Evolutionary conservation across 495 filamentous ascomycete species (phyloP).

Genomic region (Trichoderma asperelloides): DNA sequence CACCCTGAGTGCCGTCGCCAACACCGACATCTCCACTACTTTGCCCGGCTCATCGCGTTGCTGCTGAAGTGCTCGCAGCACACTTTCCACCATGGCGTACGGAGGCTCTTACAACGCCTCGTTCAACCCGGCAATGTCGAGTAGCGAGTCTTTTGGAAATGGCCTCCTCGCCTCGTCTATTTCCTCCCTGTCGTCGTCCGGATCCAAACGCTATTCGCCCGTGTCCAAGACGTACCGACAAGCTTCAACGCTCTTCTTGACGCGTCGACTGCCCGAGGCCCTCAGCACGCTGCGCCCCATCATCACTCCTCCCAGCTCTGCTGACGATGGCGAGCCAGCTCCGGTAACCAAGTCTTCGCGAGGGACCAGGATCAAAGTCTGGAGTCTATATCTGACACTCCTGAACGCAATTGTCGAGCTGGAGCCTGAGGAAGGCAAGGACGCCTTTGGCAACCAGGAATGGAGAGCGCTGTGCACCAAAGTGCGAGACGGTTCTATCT

Average conservation of each 20-base stretch:
- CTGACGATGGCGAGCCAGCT: constrained; percentile 40
- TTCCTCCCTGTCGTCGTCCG: constrained; percentile 36
- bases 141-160: constrained; percentile 15
- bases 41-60: not conserved
- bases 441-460: constrained; percentile 68
- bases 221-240: constrained; percentile 82
- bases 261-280: constrained; percentile 82
- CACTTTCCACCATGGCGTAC: constrained; percentile 24
- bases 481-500: constrained; percentile 76
- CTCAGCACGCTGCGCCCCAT: constrained; percentile 73
- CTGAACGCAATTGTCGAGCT: constrained; percentile 85
- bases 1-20: not conserved
- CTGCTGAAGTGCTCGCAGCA: not conserved
- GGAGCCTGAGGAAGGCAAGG: constrained; percentile 82
- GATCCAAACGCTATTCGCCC: constrained; percentile 47
- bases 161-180: constrained; percentile 39
- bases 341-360: constrained; percentile 65
- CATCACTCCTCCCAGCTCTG: constrained; percentile 43
- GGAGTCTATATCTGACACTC: constrained; percentile 92
- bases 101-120: constrained; percentile 29
- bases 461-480: constrained; percentile 74
- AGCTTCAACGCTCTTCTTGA: constrained; percentile 83
- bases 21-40: not conserved
- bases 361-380: constrained; percentile 82
- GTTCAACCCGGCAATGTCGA: constrained; percentile 20